Evolutionary conservation across 2,329 filamentous ascomycete genomes (phyloP).

Genomic region (Arthrobotrys pseudoclavata): DNA sequence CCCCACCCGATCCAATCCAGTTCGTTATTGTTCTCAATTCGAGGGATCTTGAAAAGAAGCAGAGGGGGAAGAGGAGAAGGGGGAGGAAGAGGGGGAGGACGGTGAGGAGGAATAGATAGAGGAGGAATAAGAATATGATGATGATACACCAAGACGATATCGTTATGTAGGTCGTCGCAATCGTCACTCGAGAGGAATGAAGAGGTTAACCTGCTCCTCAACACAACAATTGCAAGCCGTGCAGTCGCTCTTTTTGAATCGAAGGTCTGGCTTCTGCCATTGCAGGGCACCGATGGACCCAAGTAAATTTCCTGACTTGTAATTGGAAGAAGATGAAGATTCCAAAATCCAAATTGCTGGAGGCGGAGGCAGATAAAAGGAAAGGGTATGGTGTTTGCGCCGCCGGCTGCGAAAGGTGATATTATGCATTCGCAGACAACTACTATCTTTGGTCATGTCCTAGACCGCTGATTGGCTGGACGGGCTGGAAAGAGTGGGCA

Average conservation of each 20-base stretch:
- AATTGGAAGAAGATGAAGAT: constrained; percentile 44
- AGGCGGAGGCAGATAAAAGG: constrained; percentile 49
- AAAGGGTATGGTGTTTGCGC: constrained; percentile 45
- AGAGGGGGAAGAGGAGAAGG: background rate
- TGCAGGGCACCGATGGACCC: constrained; percentile 13
- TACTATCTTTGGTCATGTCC: constrained; percentile 60
- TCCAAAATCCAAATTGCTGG: constrained; percentile 31
- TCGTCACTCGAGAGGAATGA: background rate
- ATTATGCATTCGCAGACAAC: constrained; percentile 60
- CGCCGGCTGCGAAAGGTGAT: constrained; percentile 59
- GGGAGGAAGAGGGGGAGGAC: background rate
- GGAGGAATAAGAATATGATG: background rate
- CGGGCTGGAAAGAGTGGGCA: constrained; percentile 43
- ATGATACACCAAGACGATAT: background rate
- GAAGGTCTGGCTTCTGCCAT: constrained; percentile 13
- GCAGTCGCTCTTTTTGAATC: constrained; percentile 16
- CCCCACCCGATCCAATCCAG: background rate
- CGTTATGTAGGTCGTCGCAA: constrained; percentile 3
- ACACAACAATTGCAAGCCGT: constrained; percentile 9
- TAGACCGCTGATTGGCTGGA: constrained; percentile 43
- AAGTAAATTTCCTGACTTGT: constrained; percentile 33
- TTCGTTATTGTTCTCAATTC: constrained; percentile 2
- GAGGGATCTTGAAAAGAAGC: background rate
- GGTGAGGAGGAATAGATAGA: background rate
- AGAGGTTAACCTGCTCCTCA: no score